phyloP scores from a whole-genome alignment of 2,329 filamentous ascomycete species.

The Blastomyces parvus region DNA sequence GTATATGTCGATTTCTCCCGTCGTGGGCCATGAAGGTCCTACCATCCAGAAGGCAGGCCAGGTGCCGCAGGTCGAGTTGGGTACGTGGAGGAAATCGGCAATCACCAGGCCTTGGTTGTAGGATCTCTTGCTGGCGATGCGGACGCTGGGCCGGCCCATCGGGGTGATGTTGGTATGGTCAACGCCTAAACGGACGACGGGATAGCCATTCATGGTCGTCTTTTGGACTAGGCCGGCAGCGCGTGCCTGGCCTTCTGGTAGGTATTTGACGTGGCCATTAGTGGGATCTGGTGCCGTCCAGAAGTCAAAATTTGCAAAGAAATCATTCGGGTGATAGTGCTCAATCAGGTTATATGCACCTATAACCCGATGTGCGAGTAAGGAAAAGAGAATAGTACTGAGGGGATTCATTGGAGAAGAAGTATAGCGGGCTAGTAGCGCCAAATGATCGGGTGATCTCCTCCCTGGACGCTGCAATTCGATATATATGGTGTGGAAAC shows the following conservation, averaged over 20 bases:
- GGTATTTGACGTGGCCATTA: conserved; percentile 43
- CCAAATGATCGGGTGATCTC: neutral
- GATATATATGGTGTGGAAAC: neutral
- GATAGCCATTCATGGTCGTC: conserved; percentile 20
- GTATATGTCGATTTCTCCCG: conserved; percentile 45
- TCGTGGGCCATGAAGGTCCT: conserved; percentile 33
- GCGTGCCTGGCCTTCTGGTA: conserved; percentile 33
- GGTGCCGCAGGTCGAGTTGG: conserved; percentile 39
- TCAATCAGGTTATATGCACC: neutral
- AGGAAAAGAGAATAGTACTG: neutral
- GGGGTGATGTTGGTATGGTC: conserved; percentile 33
- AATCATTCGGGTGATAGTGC: conserved; percentile 26
- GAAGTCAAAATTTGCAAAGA: conserved; percentile 39
- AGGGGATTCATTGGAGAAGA: neutral
- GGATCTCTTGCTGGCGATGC: conserved; percentile 36
- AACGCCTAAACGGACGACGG: conserved; percentile 38
- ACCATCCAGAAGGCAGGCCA: conserved; percentile 45
- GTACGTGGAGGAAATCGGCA: conserved; percentile 42
- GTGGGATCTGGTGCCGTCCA: conserved; percentile 41
- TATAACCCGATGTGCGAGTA: neutral
- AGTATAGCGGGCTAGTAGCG: neutral
- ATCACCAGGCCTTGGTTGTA: conserved; percentile 41
- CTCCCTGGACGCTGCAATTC: neutral
- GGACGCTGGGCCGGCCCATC: conserved; percentile 36
- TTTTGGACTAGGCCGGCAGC: conserved; percentile 28